Base-by-base conservation (phyloP, 441 rosid genomes). In the Croton setiger region DNA sequence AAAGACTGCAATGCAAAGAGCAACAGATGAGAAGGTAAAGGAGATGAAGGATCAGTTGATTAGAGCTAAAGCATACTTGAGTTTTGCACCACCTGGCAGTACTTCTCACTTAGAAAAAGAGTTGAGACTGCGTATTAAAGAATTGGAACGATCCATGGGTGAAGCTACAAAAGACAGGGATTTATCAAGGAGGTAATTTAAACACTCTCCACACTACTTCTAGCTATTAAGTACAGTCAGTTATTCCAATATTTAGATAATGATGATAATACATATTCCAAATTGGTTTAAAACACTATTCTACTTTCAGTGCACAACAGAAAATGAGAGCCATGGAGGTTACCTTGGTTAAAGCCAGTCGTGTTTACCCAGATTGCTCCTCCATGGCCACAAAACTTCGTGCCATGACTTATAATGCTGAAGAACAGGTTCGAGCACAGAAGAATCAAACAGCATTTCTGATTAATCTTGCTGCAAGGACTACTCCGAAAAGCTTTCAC, bases 401-500 rank as follows among this genome's bases (percentile, higher is more conserved):
- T 59, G 88, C 96, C 69, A 87, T 88, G 92, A 78, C 84, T 66
- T 75, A 82, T 74, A 84, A 83, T 80, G 76, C 90, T 75, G 93
- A 91, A 81, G 92, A 88, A 72, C 89, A 81, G 77, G 87, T 91
- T 66, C 86, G 67, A 69, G 85, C 79, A 21, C 96, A 86, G 79
- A 87, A 83, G 78, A 80, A 85, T 67, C 82, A 91, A 79, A 88
- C 84, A 68, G 37, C 81, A 41, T 82, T 81, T 84, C 92, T 94
- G 52, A 59, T 90, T 78, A 86, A 80, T 72, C 97, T 91, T 80
- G 92, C 94, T 68, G 91, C 88, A 66, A 83, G 91, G 80, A 88
- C 92, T 49, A 94, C 93, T 27, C 90, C 96, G 31, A 94, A 94
- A 84, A 91, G 96, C 70, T 83, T 86, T 77, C 98, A 94, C 66